These are phyloP conservation scores for Epichloe elymi DNA, from an alignment of 2,329 filamentous ascomycete genomes.

Conservation along the genomic window DNA sequence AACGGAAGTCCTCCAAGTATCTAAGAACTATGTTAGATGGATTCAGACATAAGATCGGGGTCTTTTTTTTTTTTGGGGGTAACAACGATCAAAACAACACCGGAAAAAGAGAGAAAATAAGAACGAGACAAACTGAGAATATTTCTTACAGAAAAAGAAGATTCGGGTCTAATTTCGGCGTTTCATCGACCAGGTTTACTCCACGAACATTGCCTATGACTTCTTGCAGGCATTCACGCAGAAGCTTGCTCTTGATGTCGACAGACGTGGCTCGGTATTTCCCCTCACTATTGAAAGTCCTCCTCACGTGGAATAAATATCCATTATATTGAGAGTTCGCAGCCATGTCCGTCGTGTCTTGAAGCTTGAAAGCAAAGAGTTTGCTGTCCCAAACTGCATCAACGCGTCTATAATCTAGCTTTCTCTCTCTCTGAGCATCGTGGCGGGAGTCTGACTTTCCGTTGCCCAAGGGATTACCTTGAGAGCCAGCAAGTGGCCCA, in stretches of 20 bases:
- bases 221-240: slow-evolving; percentile 48
- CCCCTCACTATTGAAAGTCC: slow-evolving; percentile 74
- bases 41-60: neutral
- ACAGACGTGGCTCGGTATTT: slow-evolving; percentile 61
- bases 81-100: neutral
- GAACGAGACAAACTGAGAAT: neutral
- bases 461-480: neutral
- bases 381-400: slow-evolving; percentile 40
- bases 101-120: neutral
- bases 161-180: slow-evolving; percentile 59
- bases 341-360: slow-evolving; percentile 35
- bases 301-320: slow-evolving; percentile 70
- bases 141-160: slow-evolving; percentile 47
- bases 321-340: slow-evolving; percentile 52
- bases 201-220: slow-evolving; percentile 28
- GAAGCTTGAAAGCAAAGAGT: slow-evolving; percentile 39
- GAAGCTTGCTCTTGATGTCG: slow-evolving; percentile 72
- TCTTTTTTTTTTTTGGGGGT: neutral
- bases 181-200: slow-evolving; percentile 68
- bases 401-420: slow-evolving; percentile 34
- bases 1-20: slow-evolving; percentile 66
- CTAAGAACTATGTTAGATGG: slow-evolving; percentile 12
- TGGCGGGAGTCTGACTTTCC: neutral
- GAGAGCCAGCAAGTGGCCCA: neutral
- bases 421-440: slow-evolving; percentile 13